A percentile compares a stretch with the other conserved stretches of the same genome.
Conservation (phyloP, 192 early-diverging fungal genomes). For the Podila epigama region DNA sequence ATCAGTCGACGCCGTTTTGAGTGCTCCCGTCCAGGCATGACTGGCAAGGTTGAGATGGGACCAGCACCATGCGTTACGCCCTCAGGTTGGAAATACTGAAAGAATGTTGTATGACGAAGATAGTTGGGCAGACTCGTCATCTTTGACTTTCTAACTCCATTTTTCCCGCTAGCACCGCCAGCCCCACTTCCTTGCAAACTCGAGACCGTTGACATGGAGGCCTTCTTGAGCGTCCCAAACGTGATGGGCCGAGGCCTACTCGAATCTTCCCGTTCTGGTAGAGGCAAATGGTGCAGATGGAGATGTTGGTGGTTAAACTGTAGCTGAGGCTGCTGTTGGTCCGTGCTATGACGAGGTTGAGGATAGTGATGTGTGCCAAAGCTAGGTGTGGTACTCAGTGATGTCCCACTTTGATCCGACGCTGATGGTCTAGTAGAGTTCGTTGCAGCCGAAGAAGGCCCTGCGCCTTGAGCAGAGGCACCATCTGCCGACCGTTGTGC, state of each 20-base stretch:
- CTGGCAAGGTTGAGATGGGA: neutral
- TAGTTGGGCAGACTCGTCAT: slow-evolving; percentile 19
- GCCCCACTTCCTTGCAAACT: neutral
- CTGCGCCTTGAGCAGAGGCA: neutral
- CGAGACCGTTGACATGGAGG: slow-evolving; percentile 21
- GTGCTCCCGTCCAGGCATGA: slow-evolving; percentile 10
- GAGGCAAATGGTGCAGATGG: neutral
- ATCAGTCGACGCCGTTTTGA: slow-evolving; percentile 22
- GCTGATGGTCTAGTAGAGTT: neutral
- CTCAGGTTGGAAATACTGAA: slow-evolving; percentile 41
- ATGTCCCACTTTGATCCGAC: slow-evolving; percentile 4
- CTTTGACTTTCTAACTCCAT: slow-evolving; percentile 21
- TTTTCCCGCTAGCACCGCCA: too few species aligned
- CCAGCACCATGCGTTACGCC: neutral
- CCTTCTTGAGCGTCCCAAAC: slow-evolving; percentile 39
- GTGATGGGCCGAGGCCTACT: slow-evolving; percentile 34
- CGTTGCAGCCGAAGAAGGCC: neutral
- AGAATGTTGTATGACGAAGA: slow-evolving; percentile 36
- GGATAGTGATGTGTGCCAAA: slow-evolving; percentile 18
- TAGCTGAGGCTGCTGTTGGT: slow-evolving; percentile 2
- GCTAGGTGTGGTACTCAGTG: neutral
- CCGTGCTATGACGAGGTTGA: neutral
- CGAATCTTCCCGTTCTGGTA: slow-evolving; percentile 32
- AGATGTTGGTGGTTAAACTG: slow-evolving; percentile 5
- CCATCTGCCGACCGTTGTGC: neutral